Evolutionary conservation across 495 filamentous ascomycete genomes (phyloP).

Genomic region (Halenospora varia): DNA sequence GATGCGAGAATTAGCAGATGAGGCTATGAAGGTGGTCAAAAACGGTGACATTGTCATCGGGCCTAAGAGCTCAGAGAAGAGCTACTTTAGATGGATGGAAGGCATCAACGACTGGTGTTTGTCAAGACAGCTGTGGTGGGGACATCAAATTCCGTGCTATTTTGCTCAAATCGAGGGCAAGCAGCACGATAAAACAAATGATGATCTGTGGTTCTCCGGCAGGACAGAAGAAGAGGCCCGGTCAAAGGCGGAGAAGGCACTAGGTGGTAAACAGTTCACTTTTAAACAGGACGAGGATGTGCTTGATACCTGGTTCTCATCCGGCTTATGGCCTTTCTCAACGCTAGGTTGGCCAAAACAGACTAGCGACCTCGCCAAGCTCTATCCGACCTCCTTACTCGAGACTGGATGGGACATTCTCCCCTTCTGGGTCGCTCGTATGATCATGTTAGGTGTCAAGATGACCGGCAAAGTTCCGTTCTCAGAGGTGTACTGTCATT

Average conservation of each 20-base stretch:
- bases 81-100: constrained; percentile 56
- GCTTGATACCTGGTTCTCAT: constrained; percentile 69
- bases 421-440: constrained; percentile 68
- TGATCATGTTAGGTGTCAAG: constrained; percentile 65
- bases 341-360: constrained; percentile 64
- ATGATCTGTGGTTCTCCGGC: constrained; percentile 54
- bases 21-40: constrained; percentile 52
- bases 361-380: constrained; percentile 45
- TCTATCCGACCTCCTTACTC: constrained; percentile 59
- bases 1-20: constrained; percentile 61
- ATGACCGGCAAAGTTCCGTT: constrained; percentile 64
- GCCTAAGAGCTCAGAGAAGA: constrained; percentile 49
- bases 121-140: constrained; percentile 70
- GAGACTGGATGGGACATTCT: constrained; percentile 69
- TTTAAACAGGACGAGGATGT: constrained; percentile 60
- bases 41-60: constrained; percentile 50
- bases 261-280: constrained; percentile 51
- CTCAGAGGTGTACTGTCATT: constrained; percentile 63
- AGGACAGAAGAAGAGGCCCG: constrained; percentile 49
- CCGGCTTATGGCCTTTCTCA: constrained; percentile 63
- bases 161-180: constrained; percentile 50
- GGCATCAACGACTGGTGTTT: constrained; percentile 67
- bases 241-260: constrained; percentile 45
- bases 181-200: constrained; percentile 36
- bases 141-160: constrained; percentile 64